Evolutionary conservation across 2,329 filamentous ascomycete genomes (phyloP).

Genomic region (Verticillium zaregamsianum): DNA sequence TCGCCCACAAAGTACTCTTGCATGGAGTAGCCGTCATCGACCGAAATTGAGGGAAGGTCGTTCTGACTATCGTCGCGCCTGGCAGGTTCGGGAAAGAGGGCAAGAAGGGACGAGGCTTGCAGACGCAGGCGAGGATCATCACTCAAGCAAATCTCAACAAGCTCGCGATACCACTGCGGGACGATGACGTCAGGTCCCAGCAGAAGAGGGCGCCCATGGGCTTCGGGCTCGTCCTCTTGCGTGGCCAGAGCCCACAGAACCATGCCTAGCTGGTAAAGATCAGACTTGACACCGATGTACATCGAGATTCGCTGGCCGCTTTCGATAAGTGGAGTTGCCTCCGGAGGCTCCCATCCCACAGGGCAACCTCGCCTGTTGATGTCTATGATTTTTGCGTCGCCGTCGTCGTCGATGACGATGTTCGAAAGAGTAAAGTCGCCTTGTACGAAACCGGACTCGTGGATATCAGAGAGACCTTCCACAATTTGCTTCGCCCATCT

Average conservation of each 20-base stretch:
- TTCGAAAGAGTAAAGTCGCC: constrained; percentile 97
- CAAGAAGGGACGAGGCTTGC: constrained; percentile 68
- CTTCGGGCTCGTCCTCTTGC: constrained; percentile 85
- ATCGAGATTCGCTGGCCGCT: constrained; percentile 88
- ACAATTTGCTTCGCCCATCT: constrained; percentile 92
- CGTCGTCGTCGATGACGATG: constrained; percentile 81
- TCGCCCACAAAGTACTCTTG: constrained; percentile 34
- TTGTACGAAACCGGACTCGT: constrained; percentile 94
- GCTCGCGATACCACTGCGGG: constrained; percentile 72
- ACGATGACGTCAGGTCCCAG: constrained; percentile 57
- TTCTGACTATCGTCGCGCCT: constrained; percentile 1
- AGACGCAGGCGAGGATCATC: constrained; percentile 67
- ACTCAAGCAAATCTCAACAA: constrained; percentile 74
- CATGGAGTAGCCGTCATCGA: constrained; percentile 34
- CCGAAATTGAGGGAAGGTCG: constrained; percentile 24
- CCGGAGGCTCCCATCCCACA: constrained; percentile 95
- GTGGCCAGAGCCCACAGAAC: constrained; percentile 89
- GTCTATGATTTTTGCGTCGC: constrained; percentile 94
- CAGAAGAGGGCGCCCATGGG: constrained; percentile 65
- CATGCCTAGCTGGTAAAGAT: constrained; percentile 95
- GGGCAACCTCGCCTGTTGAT: constrained; percentile 97
- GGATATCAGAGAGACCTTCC: constrained; percentile 82
- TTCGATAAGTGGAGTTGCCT: constrained; percentile 79
- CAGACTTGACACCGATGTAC: constrained; percentile 97
- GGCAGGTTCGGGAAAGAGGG: constrained; percentile 53